These are phyloP conservation scores for Rugosomyces carneus DNA, from an alignment of 1,284 basidiomycete species.

Conservation along the genomic window DNA sequence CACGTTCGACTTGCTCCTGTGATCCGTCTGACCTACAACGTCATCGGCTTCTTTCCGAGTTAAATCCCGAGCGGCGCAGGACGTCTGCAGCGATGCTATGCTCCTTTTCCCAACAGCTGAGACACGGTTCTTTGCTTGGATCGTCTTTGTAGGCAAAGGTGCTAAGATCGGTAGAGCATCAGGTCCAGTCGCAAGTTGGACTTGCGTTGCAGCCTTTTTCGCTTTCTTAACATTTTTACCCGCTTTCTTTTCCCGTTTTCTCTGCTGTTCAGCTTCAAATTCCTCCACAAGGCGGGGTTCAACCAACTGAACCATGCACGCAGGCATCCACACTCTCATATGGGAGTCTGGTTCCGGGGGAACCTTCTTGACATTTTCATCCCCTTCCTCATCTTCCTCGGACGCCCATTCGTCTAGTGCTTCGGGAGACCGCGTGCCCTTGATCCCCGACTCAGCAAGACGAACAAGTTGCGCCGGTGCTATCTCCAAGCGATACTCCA, in stretches of 20 bases:
- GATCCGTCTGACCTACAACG: not conserved
- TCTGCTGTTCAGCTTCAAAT: constrained; percentile 47
- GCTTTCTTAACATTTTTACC: constrained; percentile 31
- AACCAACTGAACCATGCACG: constrained; percentile 63
- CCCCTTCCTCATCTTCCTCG: constrained; percentile 32
- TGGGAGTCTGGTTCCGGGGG: constrained; percentile 43
- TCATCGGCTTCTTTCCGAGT: not conserved
- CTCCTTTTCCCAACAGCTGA: not conserved
- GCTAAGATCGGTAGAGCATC: constrained; percentile 5
- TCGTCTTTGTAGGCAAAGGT: not conserved
- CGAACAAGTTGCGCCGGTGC: constrained; percentile 58
- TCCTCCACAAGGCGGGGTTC: constrained; percentile 56
- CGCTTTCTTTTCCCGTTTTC: constrained; percentile 42
- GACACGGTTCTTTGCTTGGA: not conserved
- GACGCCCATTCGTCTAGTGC: constrained; percentile 47
- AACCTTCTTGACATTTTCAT: constrained; percentile 30
- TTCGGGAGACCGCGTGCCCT: constrained; percentile 50
- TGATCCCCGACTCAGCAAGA: constrained; percentile 57
- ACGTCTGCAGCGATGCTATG: not conserved
- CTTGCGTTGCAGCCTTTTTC: constrained; percentile 1
- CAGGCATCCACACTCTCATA: constrained; percentile 71
- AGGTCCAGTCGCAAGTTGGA: constrained; percentile 4
- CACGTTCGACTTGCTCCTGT: not conserved
- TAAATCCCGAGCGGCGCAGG: not conserved
- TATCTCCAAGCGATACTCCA: constrained; percentile 72